phyloP scores from a whole-genome alignment of 345 rosid species.

The Geranium rotundifolium region DNA sequence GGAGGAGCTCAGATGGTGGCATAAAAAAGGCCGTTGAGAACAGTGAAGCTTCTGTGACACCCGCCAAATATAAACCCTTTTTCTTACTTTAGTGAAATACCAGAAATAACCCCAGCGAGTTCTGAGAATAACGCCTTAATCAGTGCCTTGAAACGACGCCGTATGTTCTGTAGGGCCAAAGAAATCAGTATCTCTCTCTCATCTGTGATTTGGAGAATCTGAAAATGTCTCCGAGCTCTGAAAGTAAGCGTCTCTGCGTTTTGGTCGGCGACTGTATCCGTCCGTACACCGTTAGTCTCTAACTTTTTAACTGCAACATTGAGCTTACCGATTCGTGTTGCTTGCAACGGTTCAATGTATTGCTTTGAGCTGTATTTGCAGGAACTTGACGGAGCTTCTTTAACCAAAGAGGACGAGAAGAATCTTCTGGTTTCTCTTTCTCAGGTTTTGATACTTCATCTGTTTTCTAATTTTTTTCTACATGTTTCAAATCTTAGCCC shows the following conservation, averaged over 20 bases:
- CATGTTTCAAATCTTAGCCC: background rate
- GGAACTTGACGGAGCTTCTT: constrained; percentile 19
- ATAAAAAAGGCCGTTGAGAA: constrained; percentile 9
- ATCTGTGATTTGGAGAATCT: background rate
- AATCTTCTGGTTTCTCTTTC: constrained; percentile 43
- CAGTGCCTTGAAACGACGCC: no score
- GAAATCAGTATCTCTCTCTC: background rate
- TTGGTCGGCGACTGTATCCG: constrained; percentile 32
- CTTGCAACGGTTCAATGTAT: background rate
- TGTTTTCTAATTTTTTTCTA: background rate
- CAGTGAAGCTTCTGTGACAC: background rate
- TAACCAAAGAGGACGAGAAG: constrained; percentile 32
- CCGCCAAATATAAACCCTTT: background rate
- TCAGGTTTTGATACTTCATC: constrained; percentile 19
- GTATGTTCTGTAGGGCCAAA: no score
- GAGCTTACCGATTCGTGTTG: background rate
- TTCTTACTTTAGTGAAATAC: background rate
- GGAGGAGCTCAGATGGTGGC: constrained; percentile 24
- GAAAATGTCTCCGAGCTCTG: constrained; percentile 24
- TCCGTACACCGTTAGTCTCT: constrained; percentile 25
- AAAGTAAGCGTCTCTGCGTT: constrained; percentile 23
- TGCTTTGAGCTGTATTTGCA: constrained; percentile 7
- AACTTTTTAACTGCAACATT: background rate
- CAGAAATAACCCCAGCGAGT: background rate
- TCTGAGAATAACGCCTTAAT: no score